These are phyloP conservation scores for Hirsutella minnesotensis DNA, from an alignment of 2,329 filamentous ascomycete species.

Conservation along the genomic window DNA sequence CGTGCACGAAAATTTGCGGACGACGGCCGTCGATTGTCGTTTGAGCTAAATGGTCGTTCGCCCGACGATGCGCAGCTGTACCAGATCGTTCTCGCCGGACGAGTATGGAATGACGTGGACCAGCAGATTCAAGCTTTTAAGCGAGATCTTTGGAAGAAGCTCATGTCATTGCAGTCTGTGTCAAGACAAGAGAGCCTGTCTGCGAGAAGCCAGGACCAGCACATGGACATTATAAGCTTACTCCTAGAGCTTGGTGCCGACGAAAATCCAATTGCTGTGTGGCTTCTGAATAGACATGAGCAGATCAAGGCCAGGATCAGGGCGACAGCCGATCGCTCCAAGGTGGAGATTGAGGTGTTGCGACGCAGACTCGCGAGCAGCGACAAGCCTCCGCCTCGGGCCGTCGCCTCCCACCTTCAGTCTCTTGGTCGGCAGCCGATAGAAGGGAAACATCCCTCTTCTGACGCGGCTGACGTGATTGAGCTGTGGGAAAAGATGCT, in stretches of 20 bases:
- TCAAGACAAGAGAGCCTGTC: constrained; percentile 33
- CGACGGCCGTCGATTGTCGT: constrained; percentile 60
- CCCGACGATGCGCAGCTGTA: constrained; percentile 73
- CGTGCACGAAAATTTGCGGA: constrained; percentile 73
- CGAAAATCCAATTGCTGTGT: constrained; percentile 93
- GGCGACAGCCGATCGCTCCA: constrained; percentile 69
- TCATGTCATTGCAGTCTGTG: constrained; percentile 55
- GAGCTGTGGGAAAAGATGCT: constrained; percentile 90
- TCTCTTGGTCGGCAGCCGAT: constrained; percentile 57
- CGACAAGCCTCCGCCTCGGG: constrained; percentile 58
- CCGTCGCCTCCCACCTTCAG: constrained; percentile 64
- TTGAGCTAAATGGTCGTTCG: constrained; percentile 37
- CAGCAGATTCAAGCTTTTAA: constrained; percentile 81
- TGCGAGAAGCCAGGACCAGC: constrained; percentile 59
- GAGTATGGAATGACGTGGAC: constrained; percentile 93
- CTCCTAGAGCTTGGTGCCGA: constrained; percentile 89
- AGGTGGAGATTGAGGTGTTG: constrained; percentile 84
- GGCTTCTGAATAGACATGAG: constrained; percentile 83
- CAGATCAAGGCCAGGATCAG: constrained; percentile 79
- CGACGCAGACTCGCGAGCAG: constrained; percentile 66
- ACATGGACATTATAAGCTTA: constrained; percentile 82
- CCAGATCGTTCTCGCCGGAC: constrained; percentile 73
- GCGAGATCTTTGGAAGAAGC: constrained; percentile 73
- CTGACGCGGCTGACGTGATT: constrained; percentile 72
- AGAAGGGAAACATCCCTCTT: constrained; percentile 46